These are phyloP conservation scores for Bipolaris zeicola DNA, from an alignment of 2,329 filamentous ascomycete genomes.

Conservation along the genomic window DNA sequence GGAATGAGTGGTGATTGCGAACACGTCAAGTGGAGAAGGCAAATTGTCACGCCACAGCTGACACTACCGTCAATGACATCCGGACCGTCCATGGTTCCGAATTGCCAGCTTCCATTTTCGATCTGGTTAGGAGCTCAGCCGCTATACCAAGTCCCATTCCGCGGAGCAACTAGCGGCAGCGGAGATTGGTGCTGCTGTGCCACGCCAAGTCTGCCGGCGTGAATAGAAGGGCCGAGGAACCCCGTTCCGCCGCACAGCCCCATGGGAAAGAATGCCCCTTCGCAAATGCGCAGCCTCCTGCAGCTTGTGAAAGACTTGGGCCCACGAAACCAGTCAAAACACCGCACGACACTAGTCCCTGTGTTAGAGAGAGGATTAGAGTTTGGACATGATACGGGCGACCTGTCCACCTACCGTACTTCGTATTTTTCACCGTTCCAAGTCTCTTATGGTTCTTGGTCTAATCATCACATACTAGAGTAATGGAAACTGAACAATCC, in stretches of 20 bases:
- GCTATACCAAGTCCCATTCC: neutral
- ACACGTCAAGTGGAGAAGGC: neutral
- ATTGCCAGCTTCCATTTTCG: neutral
- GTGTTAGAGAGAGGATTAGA: neutral
- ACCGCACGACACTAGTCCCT: neutral
- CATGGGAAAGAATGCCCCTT: neutral
- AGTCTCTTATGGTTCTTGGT: too few species aligned
- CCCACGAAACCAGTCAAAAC: slow-evolving; percentile 1
- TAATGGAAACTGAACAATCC: too few species aligned
- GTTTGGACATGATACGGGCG: neutral
- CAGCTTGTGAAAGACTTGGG: neutral
- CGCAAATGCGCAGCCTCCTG: neutral
- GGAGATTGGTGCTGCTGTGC: neutral
- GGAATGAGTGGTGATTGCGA: neutral
- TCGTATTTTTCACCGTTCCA: neutral
- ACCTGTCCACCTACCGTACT: neutral
- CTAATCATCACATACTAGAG: too few species aligned
- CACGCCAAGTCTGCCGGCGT: neutral
- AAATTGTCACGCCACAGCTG: neutral
- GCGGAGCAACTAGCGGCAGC: neutral
- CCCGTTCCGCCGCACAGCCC: neutral
- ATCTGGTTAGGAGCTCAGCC: neutral
- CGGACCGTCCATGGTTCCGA: neutral
- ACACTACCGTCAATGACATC: neutral
- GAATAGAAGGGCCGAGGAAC: neutral